These are phyloP conservation scores for Mycena venus DNA, from an alignment of 768 basidiomycete species.

Conservation along the genomic window DNA sequence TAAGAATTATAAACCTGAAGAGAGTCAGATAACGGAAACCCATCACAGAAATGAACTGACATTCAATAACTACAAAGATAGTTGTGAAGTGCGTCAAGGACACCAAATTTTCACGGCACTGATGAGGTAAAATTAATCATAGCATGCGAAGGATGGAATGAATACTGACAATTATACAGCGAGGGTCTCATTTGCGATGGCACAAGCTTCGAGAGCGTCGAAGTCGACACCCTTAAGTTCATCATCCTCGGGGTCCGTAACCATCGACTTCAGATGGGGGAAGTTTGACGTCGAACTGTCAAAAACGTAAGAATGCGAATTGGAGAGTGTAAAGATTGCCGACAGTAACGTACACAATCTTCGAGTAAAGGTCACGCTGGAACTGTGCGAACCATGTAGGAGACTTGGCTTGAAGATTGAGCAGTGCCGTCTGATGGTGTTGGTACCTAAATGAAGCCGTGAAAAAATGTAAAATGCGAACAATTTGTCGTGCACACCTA, in stretches of 20 bases:
- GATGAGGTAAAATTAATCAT: too few species aligned
- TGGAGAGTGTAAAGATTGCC: neutral
- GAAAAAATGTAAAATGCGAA: too few species aligned
- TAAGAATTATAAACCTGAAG: too few species aligned
- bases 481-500: neutral
- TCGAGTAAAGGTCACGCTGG: conserved; percentile 1
- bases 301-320: neutral
- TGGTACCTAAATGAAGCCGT: neutral
- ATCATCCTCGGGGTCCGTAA: neutral
- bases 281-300: neutral
- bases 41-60: too few species aligned
- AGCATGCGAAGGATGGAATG: too few species aligned
- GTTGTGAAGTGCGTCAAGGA: too few species aligned
- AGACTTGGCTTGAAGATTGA: neutral
- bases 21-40: too few species aligned
- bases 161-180: neutral
- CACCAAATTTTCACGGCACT: too few species aligned
- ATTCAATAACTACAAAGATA: too few species aligned
- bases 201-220: conserved; percentile 2
- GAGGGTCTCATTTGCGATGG: neutral
- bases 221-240: conserved; percentile 8
- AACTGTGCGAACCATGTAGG: conserved; percentile 7
- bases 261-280: conserved; percentile 1
- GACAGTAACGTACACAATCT: conserved; percentile 4
- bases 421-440: neutral